phyloP scores from a whole-genome alignment of 345 rosid genomes.

The Pugionium cornutum region DNA sequence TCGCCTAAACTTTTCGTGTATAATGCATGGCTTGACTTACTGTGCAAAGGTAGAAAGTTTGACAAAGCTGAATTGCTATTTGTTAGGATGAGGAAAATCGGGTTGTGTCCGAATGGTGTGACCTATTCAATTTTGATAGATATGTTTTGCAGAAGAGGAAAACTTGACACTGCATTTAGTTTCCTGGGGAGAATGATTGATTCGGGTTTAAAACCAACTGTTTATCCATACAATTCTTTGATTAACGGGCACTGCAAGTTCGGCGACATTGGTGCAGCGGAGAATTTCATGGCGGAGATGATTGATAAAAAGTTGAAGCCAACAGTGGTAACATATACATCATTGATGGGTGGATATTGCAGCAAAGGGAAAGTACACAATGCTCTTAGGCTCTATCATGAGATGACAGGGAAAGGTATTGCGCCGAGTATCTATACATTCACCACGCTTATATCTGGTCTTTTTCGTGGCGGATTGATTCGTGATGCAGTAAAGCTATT shows the following conservation, averaged over 20 bases:
- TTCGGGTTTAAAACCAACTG: conserved; percentile 50
- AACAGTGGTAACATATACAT: conserved; percentile 73
- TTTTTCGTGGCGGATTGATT: conserved; percentile 58
- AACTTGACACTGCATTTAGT: conserved; percentile 55
- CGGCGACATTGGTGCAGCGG: conserved; percentile 59
- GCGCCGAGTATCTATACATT: conserved; percentile 64
- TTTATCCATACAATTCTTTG: conserved; percentile 81
- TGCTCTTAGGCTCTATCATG: conserved; percentile 75
- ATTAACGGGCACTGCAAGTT: conserved; percentile 76
- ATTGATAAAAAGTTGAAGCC: conserved; percentile 57
- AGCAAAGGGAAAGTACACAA: conserved; percentile 52
- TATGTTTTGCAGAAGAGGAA: conserved; percentile 77
- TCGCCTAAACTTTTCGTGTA: conserved; percentile 68
- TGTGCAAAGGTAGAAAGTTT: conserved; percentile 62
- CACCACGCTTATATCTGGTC: conserved; percentile 71
- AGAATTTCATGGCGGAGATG: conserved; percentile 60
- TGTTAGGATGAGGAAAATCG: conserved; percentile 51
- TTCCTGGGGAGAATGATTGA: conserved; percentile 58
- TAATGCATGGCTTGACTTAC: conserved; percentile 70
- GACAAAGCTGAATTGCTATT: conserved; percentile 69
- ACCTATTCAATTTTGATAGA: conserved; percentile 75
- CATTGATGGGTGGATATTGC: conserved; percentile 76
- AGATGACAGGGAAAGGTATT: conserved; percentile 81
- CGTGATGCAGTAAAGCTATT: conserved; percentile 59
- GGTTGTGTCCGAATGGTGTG: conserved; percentile 57